Evolutionary conservation across 2,329 filamentous ascomycete species (phyloP).

Genomic region (Fusarium buxicola): DNA sequence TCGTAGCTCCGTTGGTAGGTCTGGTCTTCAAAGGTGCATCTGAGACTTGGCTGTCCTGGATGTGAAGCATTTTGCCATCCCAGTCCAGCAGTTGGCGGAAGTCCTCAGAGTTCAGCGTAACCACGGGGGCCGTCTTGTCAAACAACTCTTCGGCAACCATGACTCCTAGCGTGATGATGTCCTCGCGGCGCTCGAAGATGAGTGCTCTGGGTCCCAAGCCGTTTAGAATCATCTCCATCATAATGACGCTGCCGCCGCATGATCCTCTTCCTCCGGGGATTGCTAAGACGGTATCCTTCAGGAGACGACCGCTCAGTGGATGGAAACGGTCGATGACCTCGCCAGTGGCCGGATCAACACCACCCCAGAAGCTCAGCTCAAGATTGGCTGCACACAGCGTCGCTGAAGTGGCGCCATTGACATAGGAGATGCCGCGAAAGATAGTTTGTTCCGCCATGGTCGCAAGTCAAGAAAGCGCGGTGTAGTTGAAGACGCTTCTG

Average conservation of each 20-base stretch:
- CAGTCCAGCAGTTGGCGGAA: slow-evolving; percentile 1
- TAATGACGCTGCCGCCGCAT: slow-evolving; percentile 17
- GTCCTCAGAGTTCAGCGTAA: not conserved
- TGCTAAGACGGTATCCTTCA: slow-evolving; percentile 11
- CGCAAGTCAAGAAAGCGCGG: too few species aligned
- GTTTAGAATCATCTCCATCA: slow-evolving; percentile 16
- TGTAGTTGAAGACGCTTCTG: not conserved
- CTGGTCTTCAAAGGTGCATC: not conserved
- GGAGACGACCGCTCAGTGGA: not conserved
- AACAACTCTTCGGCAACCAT: slow-evolving; percentile 21
- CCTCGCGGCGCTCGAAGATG: slow-evolving; percentile 15
- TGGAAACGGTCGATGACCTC: slow-evolving; percentile 28
- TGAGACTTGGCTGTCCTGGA: slow-evolving; percentile 12
- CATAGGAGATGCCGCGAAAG: slow-evolving; percentile 8
- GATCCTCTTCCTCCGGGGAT: slow-evolving; percentile 23
- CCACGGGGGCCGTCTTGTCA: slow-evolving; percentile 5
- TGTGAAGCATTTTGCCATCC: slow-evolving; percentile 5
- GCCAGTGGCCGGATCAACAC: slow-evolving; percentile 12
- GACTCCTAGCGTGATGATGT: slow-evolving; percentile 23
- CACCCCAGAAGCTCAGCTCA: slow-evolving; percentile 24
- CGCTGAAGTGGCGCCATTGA: slow-evolving; percentile 2
- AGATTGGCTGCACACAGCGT: slow-evolving; percentile 7
- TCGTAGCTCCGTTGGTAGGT: not conserved
- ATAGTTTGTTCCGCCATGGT: not conserved
- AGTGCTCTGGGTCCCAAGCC: slow-evolving; percentile 12